A percentile compares a stretch with the other conserved stretches of the same genome.
phyloP scores from a whole-genome alignment of 495 filamentous ascomycete genomes.

The Niebla homalea region DNA sequence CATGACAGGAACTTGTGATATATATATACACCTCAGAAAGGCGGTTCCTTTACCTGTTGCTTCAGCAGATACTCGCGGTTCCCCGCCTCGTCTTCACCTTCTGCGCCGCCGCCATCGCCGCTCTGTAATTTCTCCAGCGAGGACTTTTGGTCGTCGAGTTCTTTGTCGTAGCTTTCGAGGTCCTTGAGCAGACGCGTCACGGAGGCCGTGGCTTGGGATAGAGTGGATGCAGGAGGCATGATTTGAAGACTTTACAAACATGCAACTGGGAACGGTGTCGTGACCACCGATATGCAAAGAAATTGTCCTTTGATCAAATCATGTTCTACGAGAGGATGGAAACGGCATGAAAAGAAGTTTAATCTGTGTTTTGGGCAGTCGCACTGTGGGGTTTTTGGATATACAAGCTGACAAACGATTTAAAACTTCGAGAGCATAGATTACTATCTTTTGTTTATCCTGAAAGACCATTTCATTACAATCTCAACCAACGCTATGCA shows the following conservation, averaged over 20 bases:
- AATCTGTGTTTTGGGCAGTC: no score
- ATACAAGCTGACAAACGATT: no score
- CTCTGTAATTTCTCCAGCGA: constrained; percentile 53
- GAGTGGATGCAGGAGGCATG: constrained; percentile 61
- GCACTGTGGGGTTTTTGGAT: no score
- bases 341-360: no score
- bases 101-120: constrained; percentile 17
- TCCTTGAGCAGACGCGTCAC: constrained; percentile 81
- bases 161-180: constrained; percentile 76
- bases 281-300: neutral
- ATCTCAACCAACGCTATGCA: no score
- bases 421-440: no score
- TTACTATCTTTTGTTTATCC: no score
- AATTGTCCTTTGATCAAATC: no score
- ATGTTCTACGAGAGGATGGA: no score
- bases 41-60: constrained; percentile 65
- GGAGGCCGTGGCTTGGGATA: constrained; percentile 59
- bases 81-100: constrained; percentile 38
- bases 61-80: constrained; percentile 60
- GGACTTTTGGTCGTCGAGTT: constrained; percentile 56
- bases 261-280: neutral
- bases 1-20: no score
- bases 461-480: no score
- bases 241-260: constrained; percentile 1
- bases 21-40: neutral